Conservation (phyloP, 1,139 yeast species). For the Hyphopichia fennica region DNA sequence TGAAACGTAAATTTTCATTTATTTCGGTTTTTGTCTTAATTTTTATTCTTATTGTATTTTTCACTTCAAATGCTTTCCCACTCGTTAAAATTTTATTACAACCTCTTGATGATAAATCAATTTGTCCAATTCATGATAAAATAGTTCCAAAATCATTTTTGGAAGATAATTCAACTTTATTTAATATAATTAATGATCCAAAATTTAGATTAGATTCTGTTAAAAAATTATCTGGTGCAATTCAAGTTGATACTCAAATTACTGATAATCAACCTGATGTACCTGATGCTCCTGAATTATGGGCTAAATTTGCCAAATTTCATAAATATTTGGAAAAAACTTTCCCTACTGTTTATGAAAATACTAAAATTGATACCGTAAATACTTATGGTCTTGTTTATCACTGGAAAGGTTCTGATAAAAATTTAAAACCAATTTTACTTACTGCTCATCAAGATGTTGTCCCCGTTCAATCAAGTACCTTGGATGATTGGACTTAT, state of each 20-base stretch:
- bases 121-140: slow-evolving; percentile 32
- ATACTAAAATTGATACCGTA: slow-evolving; percentile 52
- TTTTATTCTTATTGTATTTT: slow-evolving; percentile 15
- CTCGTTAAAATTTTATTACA: slow-evolving; percentile 22
- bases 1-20: slow-evolving; percentile 2
- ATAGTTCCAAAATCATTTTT: slow-evolving; percentile 30
- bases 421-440: slow-evolving; percentile 58
- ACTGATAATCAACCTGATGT: slow-evolving; percentile 46
- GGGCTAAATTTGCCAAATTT: slow-evolving; percentile 50
- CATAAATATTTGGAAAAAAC: slow-evolving; percentile 54
- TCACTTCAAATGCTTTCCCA: slow-evolving; percentile 22
- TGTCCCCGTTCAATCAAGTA: slow-evolving; percentile 70
- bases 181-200: slow-evolving; percentile 30
- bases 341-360: slow-evolving; percentile 58
- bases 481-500: slow-evolving; percentile 60
- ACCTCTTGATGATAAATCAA: slow-evolving; percentile 14
- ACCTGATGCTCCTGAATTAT: slow-evolving; percentile 33
- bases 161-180: slow-evolving; percentile 36
- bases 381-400: slow-evolving; percentile 68
- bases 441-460: slow-evolving; percentile 81
- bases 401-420: slow-evolving; percentile 63
- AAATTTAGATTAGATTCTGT: slow-evolving; percentile 36
- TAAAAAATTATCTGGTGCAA: slow-evolving; percentile 39
- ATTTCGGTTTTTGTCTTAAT: slow-evolving; percentile 10
- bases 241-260: slow-evolving; percentile 46